These are phyloP conservation scores for Phoma herbarum DNA, from an alignment of 2,329 filamentous ascomycete species.

Conservation along the genomic window DNA sequence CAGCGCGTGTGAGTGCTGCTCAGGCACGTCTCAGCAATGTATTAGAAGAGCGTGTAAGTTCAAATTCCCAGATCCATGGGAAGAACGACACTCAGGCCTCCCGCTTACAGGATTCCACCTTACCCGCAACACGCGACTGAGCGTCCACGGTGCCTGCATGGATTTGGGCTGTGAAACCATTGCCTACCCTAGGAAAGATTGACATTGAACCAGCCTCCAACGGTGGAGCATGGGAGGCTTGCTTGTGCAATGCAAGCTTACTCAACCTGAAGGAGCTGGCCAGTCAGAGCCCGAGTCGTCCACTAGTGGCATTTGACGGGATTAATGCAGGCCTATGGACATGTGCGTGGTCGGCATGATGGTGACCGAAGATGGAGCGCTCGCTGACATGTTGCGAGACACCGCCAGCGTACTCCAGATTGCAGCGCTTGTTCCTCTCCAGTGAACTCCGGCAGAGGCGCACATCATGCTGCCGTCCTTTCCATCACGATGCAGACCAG, in stretches of 20 bases:
- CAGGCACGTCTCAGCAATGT: background rate
- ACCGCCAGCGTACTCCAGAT: background rate
- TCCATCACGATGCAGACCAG: background rate
- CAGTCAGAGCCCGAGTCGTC: background rate
- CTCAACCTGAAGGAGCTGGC: background rate
- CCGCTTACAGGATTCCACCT: background rate
- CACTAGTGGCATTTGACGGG: background rate
- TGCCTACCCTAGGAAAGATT: constrained; percentile 7
- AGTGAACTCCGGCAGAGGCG: background rate
- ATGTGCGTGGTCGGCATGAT: background rate
- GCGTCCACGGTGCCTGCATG: background rate
- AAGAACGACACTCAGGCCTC: constrained; percentile 6
- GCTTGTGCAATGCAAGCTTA: background rate
- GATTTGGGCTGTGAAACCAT: background rate
- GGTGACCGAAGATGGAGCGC: background rate
- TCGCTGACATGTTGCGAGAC: background rate
- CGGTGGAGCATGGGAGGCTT: background rate
- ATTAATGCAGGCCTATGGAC: background rate
- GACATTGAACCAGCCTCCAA: constrained; percentile 2
- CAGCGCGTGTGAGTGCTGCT: background rate
- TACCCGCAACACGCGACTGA: background rate
- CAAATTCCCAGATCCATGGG: background rate
- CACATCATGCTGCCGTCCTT: background rate
- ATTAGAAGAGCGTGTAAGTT: background rate
- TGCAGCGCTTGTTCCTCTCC: background rate